Evolutionary conservation across 108 stramenopile genomes (phyloP), one percentile per base, ranked within the genome.

Genomic region (Cyclotella cryptica): DNA sequence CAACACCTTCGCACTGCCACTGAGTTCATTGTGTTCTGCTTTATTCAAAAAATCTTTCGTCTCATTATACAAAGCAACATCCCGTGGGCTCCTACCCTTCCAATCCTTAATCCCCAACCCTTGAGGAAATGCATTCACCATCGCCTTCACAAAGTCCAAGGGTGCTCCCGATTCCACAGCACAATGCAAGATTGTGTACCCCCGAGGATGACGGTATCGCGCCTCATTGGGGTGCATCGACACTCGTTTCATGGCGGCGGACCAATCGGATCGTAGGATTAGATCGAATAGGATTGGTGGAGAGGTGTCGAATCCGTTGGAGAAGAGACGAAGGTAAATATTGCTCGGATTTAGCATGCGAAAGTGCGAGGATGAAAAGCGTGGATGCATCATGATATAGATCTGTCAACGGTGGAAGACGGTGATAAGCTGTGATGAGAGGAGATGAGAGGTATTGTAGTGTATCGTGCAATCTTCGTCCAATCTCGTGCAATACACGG

Each of bases 231-330:
- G 75, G 47, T 71, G 69, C 0, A 39, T 39, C 35, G n/a, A 58
- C 0, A 77, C 58, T 77, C 75, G 55, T 40, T 49, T 46, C 21
- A 46, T 15, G 2, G 69, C 75, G 18, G 52, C 35, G 55, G 66
- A 27, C 69, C 68, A 77, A 28, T 71, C 69, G 12, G 53, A 28
- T 19, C 54, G 54, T 13, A 77, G 55, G 9, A 77, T 44, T 18
- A 77, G 22, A 41, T 77, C 75, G 69, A 77, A 77, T 9, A 79
- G 64, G 51, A 60, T 63, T 65, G 78, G 72, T 49, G 78, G 72
- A 43, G 39, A 63, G 62, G 18, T 41, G 30, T 63, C 18, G 62
- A 18, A 30, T 39, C 62, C 62, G 39, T 10, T 39, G 19, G 27
- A 39, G 27, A 63, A 39, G 12, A 63, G 12, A 42, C 30, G 62